phyloP scores from a whole-genome alignment of 2,329 filamentous ascomycete species.

The Trichophaea hybrida region DNA sequence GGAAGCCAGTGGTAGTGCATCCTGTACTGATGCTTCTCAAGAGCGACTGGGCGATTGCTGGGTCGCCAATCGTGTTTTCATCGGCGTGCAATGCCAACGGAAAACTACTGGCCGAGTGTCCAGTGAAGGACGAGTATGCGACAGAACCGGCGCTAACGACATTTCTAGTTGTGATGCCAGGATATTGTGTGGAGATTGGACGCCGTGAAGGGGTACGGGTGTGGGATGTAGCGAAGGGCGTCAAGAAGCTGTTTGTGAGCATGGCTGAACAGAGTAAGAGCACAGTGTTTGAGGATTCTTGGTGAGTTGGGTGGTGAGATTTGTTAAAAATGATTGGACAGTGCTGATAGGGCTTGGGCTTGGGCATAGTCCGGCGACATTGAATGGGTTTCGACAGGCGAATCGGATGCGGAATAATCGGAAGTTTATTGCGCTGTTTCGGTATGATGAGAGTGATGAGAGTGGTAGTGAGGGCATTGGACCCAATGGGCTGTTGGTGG shows the following conservation, averaged over 20 bases:
- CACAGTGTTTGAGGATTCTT: background rate
- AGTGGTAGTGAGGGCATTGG: background rate
- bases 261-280: background rate
- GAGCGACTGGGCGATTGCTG: background rate
- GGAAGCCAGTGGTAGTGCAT: background rate
- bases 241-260: background rate
- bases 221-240: background rate
- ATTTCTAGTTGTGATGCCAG: background rate
- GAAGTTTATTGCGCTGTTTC: constrained; percentile 1
- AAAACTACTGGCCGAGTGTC: background rate
- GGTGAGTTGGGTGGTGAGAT: background rate
- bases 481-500: background rate
- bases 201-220: background rate
- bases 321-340: background rate
- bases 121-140: background rate
- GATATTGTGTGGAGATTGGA: background rate
- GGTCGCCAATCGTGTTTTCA: background rate
- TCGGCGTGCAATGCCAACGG: background rate
- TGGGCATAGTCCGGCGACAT: background rate
- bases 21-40: background rate
- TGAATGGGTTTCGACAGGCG: constrained; percentile 2
- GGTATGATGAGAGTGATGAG: background rate
- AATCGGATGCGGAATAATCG: background rate
- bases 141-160: background rate
- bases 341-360: background rate